phyloP scores from a whole-genome alignment of 352 stramenopile genomes.

The Pythium insidiosum region DNA sequence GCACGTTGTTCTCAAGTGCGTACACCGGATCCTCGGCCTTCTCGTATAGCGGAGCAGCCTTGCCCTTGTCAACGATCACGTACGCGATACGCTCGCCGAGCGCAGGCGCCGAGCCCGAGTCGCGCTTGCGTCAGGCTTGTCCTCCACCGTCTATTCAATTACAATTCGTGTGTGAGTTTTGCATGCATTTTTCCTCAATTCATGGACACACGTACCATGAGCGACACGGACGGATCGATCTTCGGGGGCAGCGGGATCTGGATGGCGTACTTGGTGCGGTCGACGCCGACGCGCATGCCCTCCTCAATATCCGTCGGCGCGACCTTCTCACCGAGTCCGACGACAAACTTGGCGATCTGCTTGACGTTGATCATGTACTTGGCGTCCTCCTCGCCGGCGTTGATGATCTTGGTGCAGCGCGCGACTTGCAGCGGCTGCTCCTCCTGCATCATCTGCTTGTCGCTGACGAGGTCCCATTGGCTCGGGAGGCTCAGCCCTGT shows the following conservation, averaged over 20 bases:
- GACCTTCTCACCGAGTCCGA: conserved; percentile 97
- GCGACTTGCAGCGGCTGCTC: conserved; percentile 97
- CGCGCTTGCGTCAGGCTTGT: conserved; percentile 98
- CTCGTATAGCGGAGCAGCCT: conserved; percentile 94
- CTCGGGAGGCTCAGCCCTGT: conserved; percentile 97
- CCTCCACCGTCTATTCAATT: conserved; percentile 96
- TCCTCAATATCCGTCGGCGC: conserved; percentile 99
- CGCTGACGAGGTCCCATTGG: conserved; percentile 98
- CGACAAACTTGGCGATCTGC: conserved; percentile 99
- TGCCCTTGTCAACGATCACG: conserved; percentile 98
- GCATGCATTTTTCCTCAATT: not conserved
- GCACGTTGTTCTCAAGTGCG: conserved; percentile 97
- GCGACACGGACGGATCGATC: conserved; percentile 97
- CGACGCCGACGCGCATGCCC: conserved; percentile 98
- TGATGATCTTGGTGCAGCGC: conserved; percentile 95
- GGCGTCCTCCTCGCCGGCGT: conserved; percentile 90
- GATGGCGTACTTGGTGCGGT: conserved; percentile 96
- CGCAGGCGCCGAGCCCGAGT: conserved; percentile 94
- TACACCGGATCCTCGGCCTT: conserved; percentile 99
- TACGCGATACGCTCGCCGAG: conserved; percentile 99
- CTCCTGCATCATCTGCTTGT: conserved; percentile 99
- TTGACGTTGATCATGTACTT: conserved; percentile 99
- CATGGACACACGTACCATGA: conserved; percentile 27
- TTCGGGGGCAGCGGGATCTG: conserved; percentile 98
- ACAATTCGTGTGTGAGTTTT: not conserved